Conservation (phyloP, 2,329 filamentous ascomycete species). For the Blastomyces parvus region DNA sequence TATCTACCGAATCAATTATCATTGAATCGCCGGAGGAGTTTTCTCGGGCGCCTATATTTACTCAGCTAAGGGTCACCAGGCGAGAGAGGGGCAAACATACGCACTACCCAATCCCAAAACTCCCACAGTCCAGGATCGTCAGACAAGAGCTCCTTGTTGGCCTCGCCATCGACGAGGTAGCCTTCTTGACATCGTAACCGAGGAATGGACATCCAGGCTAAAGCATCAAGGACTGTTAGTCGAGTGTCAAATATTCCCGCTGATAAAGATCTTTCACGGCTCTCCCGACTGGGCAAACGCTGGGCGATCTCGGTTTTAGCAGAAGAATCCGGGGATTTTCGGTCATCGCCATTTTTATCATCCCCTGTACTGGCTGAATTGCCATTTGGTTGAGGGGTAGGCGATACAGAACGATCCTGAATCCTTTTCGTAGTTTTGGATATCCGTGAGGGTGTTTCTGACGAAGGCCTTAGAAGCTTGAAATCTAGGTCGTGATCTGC, state of each 20-base stretch:
- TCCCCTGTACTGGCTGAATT: not conserved
- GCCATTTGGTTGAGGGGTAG: conserved; percentile 9
- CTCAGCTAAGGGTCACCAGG: conserved; percentile 12
- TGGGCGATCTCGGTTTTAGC: conserved; percentile 4
- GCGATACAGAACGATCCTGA: conserved; percentile 16
- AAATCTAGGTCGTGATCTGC: conserved; percentile 24
- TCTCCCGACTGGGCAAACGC: conserved; percentile 31
- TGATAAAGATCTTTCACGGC: conserved; percentile 28
- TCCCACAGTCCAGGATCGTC: conserved; percentile 49
- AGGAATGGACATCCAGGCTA: conserved; percentile 34
- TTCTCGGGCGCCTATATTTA: conserved; percentile 28
- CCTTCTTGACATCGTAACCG: conserved; percentile 46
- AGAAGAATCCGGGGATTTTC: not conserved
- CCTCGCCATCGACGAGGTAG: conserved; percentile 44
- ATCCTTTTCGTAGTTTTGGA: conserved; percentile 25
- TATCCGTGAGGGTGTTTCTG: conserved; percentile 21
- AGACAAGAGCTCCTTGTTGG: conserved; percentile 46
- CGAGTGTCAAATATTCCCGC: conserved; percentile 21
- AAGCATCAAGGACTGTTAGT: conserved; percentile 31
- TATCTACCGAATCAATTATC: conserved; percentile 47
- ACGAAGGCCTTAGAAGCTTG: conserved; percentile 25
- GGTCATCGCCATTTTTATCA: not conserved
- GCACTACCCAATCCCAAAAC: conserved; percentile 50
- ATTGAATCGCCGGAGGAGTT: conserved; percentile 42
- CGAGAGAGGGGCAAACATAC: conserved; percentile 26